Evolutionary conservation across 2,329 filamentous ascomycete genomes (phyloP).

Genomic region (Colletotrichum noveboracense): DNA sequence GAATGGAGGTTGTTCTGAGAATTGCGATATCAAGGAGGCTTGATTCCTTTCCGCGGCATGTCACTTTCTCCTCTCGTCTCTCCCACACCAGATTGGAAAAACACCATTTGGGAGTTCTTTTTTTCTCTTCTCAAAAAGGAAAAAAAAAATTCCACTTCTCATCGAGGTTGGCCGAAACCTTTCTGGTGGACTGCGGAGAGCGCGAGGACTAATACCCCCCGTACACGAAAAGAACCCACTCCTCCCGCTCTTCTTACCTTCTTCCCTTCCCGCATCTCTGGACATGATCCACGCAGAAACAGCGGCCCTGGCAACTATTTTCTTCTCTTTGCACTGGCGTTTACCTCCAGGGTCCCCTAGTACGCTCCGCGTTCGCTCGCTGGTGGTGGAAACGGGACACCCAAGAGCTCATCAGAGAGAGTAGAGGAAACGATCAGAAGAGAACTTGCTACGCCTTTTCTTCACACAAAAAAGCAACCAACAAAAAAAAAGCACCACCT

Average conservation of each 20-base stretch:
- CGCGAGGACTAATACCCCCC: constrained; percentile 38
- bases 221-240: constrained; percentile 29
- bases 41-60: constrained; percentile 24
- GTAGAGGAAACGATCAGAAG: background rate
- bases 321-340: constrained; percentile 17
- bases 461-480: background rate
- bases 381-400: background rate
- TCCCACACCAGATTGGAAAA: constrained; percentile 57
- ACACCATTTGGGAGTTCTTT: constrained; percentile 48
- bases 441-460: constrained; percentile 9
- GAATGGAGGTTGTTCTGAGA: constrained; percentile 19
- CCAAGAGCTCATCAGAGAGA: constrained; percentile 14
- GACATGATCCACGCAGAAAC: background rate
- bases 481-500: constrained; percentile 7
- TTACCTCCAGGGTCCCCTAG: constrained; percentile 16
- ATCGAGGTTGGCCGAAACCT: constrained; percentile 53
- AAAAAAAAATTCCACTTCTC: constrained; percentile 52
- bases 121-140: constrained; percentile 15
- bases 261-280: constrained; percentile 1
- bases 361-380: constrained; percentile 15
- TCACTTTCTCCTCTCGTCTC: constrained; percentile 37
- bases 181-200: constrained; percentile 48
- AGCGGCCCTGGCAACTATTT: background rate
- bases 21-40: constrained; percentile 14
- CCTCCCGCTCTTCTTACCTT: constrained; percentile 31